Evolutionary conservation across 345 rosid species (phyloP).

Genomic region (Ceriops decandra): DNA sequence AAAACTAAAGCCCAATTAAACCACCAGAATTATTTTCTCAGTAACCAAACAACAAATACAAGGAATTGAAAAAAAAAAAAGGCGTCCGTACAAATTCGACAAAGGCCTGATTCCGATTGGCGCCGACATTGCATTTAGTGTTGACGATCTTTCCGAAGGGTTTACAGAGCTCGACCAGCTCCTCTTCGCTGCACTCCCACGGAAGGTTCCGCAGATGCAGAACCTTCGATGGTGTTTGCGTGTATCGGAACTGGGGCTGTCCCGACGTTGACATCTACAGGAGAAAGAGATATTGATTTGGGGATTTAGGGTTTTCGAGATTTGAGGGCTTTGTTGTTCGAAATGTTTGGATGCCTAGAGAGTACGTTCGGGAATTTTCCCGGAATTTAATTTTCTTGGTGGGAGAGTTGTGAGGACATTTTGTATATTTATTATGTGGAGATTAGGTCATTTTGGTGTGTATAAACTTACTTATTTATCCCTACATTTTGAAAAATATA

Average conservation of each 20-base stretch:
- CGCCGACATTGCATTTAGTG: slow-evolving; percentile 91
- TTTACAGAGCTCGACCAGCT: slow-evolving; percentile 84
- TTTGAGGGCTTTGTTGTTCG: neutral
- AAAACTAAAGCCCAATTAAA: too few relatives aligned
- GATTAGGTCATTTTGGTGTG: too few relatives aligned
- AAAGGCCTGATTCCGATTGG: slow-evolving; percentile 92
- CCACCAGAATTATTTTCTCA: neutral
- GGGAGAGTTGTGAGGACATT: neutral
- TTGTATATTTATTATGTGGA: too few relatives aligned
- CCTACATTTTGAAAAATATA: too few relatives aligned
- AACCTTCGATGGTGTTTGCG: slow-evolving; percentile 95
- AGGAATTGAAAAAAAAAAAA: neutral
- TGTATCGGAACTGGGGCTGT: slow-evolving; percentile 84
- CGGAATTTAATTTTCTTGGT: neutral
- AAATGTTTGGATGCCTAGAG: neutral
- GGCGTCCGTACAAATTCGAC: slow-evolving; percentile 67
- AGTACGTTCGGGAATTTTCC: neutral
- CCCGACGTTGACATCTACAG: slow-evolving; percentile 62
- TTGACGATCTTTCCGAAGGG: slow-evolving; percentile 94
- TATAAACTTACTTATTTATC: too few relatives aligned
- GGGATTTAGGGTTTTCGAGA: neutral
- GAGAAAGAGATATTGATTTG: neutral
- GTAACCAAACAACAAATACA: neutral
- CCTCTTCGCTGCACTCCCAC: slow-evolving; percentile 91
- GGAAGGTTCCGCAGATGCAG: slow-evolving; percentile 90